Percentiles rank a stretch among this genome's conserved stretches.
Evolutionary conservation across 2,329 filamentous ascomycete species (phyloP).

Genomic region (Epichloe sylvatica): DNA sequence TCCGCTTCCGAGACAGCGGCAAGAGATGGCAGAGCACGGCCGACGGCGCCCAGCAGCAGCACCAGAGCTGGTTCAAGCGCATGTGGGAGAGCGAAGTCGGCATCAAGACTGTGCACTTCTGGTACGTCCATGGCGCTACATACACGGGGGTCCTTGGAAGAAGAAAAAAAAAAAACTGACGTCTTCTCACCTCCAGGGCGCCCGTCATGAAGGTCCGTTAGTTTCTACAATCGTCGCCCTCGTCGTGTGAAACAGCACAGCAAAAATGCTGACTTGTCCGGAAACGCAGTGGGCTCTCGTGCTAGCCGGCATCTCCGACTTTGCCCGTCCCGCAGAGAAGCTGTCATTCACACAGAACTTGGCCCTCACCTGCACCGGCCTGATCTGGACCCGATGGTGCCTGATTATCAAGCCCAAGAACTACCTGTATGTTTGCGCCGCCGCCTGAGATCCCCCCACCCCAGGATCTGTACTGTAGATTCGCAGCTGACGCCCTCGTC

Average conservation of each 20-base stretch:
- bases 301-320: constrained; percentile 81
- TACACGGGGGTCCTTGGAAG: too few relatives aligned
- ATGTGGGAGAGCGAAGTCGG: constrained; percentile 75
- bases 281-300: constrained; percentile 71
- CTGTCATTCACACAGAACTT: constrained; percentile 87
- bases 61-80: constrained; percentile 52
- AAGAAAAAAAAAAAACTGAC: neutral
- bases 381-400: constrained; percentile 99
- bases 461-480: too few relatives aligned
- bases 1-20: constrained; percentile 26
- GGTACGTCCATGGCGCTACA: constrained; percentile 35
- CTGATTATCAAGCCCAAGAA: constrained; percentile 92
- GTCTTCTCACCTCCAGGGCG: constrained; percentile 42
- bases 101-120: constrained; percentile 94
- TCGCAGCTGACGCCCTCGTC: neutral
- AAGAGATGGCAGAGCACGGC: constrained; percentile 62
- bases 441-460: neutral
- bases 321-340: constrained; percentile 79
- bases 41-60: constrained; percentile 28
- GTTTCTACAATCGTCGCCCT: constrained; percentile 5
- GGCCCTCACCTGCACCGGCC: constrained; percentile 76
- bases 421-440: constrained; percentile 49
- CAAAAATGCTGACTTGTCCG: neutral
- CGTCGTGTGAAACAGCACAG: neutral
- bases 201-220: constrained; percentile 68